Evolutionary conservation across 208 protist genomes (phyloP).

Genomic region (Zelonia costaricensis): DNA sequence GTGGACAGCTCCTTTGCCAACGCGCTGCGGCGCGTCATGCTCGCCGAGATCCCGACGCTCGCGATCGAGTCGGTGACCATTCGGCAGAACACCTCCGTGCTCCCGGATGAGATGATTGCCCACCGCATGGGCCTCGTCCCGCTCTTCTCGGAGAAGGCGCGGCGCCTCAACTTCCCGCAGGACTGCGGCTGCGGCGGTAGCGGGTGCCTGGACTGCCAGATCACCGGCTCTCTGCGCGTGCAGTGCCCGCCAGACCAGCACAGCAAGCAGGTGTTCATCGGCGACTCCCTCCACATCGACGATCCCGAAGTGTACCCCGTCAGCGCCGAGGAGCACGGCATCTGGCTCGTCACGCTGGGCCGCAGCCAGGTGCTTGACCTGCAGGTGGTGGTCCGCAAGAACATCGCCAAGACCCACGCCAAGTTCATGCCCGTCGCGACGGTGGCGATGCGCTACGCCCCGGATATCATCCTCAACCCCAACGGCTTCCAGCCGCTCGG

Average conservation of each 20-base stretch:
- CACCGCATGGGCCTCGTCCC: conserved; percentile 99
- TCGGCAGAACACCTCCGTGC: conserved; percentile 94
- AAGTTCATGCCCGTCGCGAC: conserved; percentile 97
- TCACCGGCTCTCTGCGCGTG: conserved; percentile 82
- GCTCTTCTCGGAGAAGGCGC: conserved; percentile 89
- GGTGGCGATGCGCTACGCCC: conserved; percentile 93
- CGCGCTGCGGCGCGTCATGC: conserved; percentile 96
- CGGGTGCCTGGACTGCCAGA: conserved; percentile 85
- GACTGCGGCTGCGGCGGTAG: conserved; percentile 84
- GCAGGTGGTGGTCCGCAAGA: conserved; percentile 87
- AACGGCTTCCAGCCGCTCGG: conserved; percentile 75
- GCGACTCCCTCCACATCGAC: conserved; percentile 78
- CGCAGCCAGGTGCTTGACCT: conserved; percentile 85
- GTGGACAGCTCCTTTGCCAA: conserved; percentile 96
- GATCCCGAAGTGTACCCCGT: conserved; percentile 80
- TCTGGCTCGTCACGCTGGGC: conserved; percentile 89
- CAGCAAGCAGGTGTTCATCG: conserved; percentile 80
- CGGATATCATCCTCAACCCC: conserved; percentile 93
- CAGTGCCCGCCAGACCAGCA: conserved; percentile 78
- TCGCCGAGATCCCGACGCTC: conserved; percentile 98
- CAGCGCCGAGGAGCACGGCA: conserved; percentile 77
- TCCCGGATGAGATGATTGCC: conserved; percentile 99
- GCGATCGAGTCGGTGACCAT: conserved; percentile 98
- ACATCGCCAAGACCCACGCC: conserved; percentile 98
- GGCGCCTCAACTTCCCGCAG: conserved; percentile 73